phyloP scores from a whole-genome alignment of 2,329 filamentous ascomycete species.

The Diplodia mutila region DNA sequence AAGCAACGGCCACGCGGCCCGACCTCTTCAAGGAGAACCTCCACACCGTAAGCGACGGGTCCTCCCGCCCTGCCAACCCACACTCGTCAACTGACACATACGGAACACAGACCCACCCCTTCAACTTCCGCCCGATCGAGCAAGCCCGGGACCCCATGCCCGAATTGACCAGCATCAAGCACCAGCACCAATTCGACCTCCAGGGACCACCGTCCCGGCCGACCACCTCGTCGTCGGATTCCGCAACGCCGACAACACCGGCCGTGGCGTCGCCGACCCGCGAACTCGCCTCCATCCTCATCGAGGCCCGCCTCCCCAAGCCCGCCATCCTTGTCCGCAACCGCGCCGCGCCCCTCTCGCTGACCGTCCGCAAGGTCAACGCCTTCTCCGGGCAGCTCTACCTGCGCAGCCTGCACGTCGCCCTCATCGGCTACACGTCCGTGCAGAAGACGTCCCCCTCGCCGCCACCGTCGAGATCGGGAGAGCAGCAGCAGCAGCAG shows the following conservation, averaged over 20 bases:
- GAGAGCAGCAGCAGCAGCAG: not conserved
- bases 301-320: not conserved
- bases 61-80: not conserved
- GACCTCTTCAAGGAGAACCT: slow-evolving; percentile 13
- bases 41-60: not conserved
- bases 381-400: slow-evolving; percentile 14
- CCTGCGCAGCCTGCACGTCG: slow-evolving; percentile 5
- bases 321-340: slow-evolving; percentile 5
- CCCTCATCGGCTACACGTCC: slow-evolving; percentile 9
- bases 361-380: slow-evolving; percentile 14
- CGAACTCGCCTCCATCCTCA: slow-evolving; percentile 5
- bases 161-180: slow-evolving; percentile 7
- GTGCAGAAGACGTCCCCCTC: not conserved
- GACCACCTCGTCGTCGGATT: not conserved
- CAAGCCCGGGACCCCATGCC: slow-evolving; percentile 11
- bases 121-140: slow-evolving; percentile 18
- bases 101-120: not conserved
- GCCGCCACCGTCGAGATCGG: not conserved
- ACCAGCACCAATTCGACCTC: slow-evolving; percentile 14
- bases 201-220: not conserved
- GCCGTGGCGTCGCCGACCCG: not conserved
- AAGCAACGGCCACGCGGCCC: slow-evolving; percentile 3
- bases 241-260: not conserved
- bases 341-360: not conserved
- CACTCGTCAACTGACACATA: not conserved